These are phyloP conservation scores for Thermothelomyces thermophilus DNA, from an alignment of 2,329 filamentous ascomycete genomes.

Conservation along the genomic window DNA sequence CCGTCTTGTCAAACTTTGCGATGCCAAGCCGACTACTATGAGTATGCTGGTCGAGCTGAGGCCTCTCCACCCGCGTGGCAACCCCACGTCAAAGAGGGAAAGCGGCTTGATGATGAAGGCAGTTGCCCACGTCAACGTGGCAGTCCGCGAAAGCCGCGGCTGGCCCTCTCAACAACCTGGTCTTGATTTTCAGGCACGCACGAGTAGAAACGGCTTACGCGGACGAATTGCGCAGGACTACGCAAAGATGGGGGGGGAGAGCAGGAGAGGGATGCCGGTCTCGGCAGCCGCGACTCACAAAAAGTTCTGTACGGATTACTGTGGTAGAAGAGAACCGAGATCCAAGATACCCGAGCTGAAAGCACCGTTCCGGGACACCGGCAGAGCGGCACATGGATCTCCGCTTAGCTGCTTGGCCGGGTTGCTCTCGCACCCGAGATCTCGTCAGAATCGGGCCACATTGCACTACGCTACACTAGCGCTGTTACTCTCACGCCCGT, in stretches of 20 bases:
- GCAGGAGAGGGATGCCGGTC: no score
- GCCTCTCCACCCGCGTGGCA: constrained; percentile 2
- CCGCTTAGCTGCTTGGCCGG: no score
- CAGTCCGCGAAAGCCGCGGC: no score
- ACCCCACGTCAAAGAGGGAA: not conserved
- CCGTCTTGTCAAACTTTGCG: not conserved
- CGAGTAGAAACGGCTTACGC: no score
- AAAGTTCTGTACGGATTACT: no score
- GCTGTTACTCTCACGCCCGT: no score
- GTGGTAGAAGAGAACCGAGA: no score
- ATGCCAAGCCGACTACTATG: constrained; percentile 13
- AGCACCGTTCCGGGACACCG: not conserved
- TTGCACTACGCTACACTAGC: not conserved
- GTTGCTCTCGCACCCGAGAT: not conserved
- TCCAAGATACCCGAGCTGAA: not conserved
- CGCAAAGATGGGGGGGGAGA: not conserved
- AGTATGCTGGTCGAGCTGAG: constrained; percentile 17
- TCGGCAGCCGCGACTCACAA: not conserved
- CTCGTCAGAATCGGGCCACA: not conserved
- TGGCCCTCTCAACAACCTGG: no score
- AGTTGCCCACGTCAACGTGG: not conserved
- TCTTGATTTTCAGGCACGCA: not conserved
- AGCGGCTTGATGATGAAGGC: not conserved
- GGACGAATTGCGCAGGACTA: not conserved
- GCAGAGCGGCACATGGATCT: no score